phyloP scores from a whole-genome alignment of 2,329 filamentous ascomycete genomes.

The Aaosphaeria arxii region DNA sequence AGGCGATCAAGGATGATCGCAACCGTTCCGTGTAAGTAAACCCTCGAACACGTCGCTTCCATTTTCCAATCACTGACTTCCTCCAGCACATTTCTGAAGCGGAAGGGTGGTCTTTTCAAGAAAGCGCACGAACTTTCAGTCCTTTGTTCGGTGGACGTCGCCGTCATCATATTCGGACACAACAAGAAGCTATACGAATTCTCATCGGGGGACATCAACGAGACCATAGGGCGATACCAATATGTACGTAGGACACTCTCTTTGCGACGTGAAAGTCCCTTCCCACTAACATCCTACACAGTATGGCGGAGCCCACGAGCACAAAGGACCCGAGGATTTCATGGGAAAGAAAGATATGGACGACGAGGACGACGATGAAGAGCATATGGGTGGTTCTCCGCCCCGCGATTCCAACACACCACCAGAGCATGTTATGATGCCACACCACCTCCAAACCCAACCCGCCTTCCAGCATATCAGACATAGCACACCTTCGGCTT shows the following conservation, averaged over 20 bases:
- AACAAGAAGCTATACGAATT: constrained; percentile 99
- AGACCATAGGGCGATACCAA: constrained; percentile 83
- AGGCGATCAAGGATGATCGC: constrained; percentile 97
- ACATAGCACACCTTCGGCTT: constrained; percentile 79
- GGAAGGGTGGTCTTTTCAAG: constrained; percentile 98
- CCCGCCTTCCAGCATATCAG: constrained; percentile 75
- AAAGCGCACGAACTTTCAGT: constrained; percentile 98
- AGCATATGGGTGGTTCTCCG: constrained; percentile 63
- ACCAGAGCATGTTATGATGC: constrained; percentile 60
- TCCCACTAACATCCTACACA: constrained; percentile 36
- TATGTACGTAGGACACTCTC: constrained; percentile 57
- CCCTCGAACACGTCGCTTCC: neutral
- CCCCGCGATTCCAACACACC: constrained; percentile 63
- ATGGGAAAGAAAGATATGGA: constrained; percentile 69
- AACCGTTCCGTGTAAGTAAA: constrained; percentile 90
- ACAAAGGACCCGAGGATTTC: constrained; percentile 93
- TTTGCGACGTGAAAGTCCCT: too few species aligned
- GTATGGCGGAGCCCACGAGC: constrained; percentile 92
- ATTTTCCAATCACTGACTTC: neutral
- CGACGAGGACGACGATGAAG: constrained; percentile 79
- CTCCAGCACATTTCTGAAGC: constrained; percentile 91
- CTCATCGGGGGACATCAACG: constrained; percentile 88
- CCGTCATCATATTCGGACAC: constrained; percentile 96
- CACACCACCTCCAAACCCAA: constrained; percentile 49
- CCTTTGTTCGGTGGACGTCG: constrained; percentile 96